Conservation (phyloP, 164 flowering plant genomes). For the Sedum album region DNA sequence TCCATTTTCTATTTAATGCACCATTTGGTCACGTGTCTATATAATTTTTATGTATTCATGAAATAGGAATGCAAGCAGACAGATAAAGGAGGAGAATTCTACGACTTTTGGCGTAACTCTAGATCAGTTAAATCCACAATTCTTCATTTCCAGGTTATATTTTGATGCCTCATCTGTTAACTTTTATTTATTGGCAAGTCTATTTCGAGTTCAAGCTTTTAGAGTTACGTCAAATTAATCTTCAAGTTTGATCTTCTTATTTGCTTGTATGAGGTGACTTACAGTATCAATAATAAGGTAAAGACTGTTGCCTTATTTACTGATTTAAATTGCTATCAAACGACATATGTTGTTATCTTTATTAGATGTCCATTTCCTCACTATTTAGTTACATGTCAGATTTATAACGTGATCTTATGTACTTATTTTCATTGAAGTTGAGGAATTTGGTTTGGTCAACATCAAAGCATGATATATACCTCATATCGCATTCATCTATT, state of each 20-base stretch:
- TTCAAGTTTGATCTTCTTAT: no score
- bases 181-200: no score
- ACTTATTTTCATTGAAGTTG: slow-evolving; percentile 27
- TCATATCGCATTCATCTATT: slow-evolving; percentile 46
- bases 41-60: not conserved
- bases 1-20: no score
- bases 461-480: slow-evolving; percentile 66
- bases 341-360: not conserved
- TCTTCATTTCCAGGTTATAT: slow-evolving; percentile 50
- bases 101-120: slow-evolving; percentile 40
- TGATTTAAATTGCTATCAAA: not conserved
- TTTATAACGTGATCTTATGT: not conserved
- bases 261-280: no score
- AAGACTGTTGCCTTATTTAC: not conserved
- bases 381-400: not conserved
- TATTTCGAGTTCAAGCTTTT: no score
- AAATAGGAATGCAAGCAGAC: slow-evolving; percentile 49
- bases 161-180: not conserved
- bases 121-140: slow-evolving; percentile 60
- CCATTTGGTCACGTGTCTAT: not conserved
- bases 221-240: no score
- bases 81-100: slow-evolving; percentile 34
- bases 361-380: not conserved
- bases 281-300: no score
- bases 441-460: slow-evolving; percentile 72